Base-by-base conservation (phyloP, 495 filamentous ascomycete species). In the Corynascus novoguineensis region DNA sequence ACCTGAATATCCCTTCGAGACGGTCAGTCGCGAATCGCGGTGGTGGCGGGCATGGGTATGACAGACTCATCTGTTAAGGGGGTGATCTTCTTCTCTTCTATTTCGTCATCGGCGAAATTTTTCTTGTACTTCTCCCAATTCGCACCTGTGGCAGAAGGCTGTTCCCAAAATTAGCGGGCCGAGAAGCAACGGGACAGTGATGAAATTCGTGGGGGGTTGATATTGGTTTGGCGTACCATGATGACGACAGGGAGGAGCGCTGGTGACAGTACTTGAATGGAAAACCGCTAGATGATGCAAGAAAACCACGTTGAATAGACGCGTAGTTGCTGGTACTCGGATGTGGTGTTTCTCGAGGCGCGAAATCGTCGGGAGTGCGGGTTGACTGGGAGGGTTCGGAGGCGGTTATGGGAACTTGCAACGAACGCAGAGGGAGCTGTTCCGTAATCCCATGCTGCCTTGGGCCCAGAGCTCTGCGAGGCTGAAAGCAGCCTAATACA, bases 51-150 rank as follows among this genome's bases (percentile, higher is more conserved):
- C 5, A 28, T 15, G 53, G 42, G 37, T 50, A 41, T 38, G 25
- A 80, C 88, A 64, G 79, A 97, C 92, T 96, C 92, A 78, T 96
- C 93, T 61, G 91, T 83, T 34, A 98, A 79, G 57, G 93, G 93
- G 37, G 90, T 90, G 68, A 97, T 98, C 82, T 97, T 98, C 87
- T 98, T 98, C 81, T 98, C 93, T 68, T 91, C 88, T 71, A 90
- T 82, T 69, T 97, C 93, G 62, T 98, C 93, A 69, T 98, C 93
- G 57, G 86, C 92, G 67, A 87, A 98, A 67, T 87, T 88, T 81
- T 98, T 97, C 75, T 83, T 77, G 79, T 96, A 97, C 81, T 97
- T 97, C 83, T 98, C 92, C 93, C 93, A 98, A 82, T 80, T 89
- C 70, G 79, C 71, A 65, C 93, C 93, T 58, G 87, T 95, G 75